A percentile compares a stretch with the other conserved stretches of the same genome.
Evolutionary conservation across 1,139 yeast genomes (phyloP).

Genomic region (Chernovozyma sophiae-reginae): DNA sequence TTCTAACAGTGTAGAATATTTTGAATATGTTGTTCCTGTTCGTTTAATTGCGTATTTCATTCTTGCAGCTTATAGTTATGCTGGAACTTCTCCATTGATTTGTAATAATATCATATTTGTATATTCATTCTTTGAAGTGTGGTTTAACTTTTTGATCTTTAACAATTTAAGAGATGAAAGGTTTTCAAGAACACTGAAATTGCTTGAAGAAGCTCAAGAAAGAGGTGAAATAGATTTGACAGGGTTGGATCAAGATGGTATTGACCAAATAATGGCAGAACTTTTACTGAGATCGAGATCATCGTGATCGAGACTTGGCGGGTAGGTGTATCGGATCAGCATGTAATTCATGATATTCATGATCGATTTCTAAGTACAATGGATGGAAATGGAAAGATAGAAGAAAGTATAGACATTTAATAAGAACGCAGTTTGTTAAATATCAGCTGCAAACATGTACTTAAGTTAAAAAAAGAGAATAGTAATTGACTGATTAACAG

Average conservation of each 20-base stretch:
- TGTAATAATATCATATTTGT: slow-evolving; percentile 62
- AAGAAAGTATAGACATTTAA: too few relatives aligned
- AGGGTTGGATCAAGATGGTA: slow-evolving; percentile 3
- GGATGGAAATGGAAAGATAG: too few relatives aligned
- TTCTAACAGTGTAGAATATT: slow-evolving; percentile 52
- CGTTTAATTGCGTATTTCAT: slow-evolving; percentile 57
- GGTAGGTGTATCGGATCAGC: too few relatives aligned
- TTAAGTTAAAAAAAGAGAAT: neutral
- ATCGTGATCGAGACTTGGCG: too few relatives aligned
- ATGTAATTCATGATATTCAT: too few relatives aligned
- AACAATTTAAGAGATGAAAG: slow-evolving; percentile 64
- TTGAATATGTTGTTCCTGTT: slow-evolving; percentile 66
- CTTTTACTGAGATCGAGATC: slow-evolving; percentile 3
- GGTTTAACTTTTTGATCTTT: slow-evolving; percentile 65
- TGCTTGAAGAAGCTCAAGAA: slow-evolving; percentile 23
- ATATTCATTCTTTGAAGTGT: slow-evolving; percentile 63
- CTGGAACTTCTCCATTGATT: slow-evolving; percentile 37
- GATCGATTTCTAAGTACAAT: too few relatives aligned
- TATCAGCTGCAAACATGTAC: too few relatives aligned
- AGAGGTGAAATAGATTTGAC: slow-evolving; percentile 6
- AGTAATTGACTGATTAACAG: neutral
- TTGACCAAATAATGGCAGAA: slow-evolving; percentile 4
- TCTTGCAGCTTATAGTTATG: slow-evolving; percentile 42
- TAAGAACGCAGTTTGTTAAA: too few relatives aligned
- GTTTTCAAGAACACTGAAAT: slow-evolving; percentile 37